Base-by-base conservation (phyloP, 148 eudicot species). In the Rhododendron vialii region DNA sequence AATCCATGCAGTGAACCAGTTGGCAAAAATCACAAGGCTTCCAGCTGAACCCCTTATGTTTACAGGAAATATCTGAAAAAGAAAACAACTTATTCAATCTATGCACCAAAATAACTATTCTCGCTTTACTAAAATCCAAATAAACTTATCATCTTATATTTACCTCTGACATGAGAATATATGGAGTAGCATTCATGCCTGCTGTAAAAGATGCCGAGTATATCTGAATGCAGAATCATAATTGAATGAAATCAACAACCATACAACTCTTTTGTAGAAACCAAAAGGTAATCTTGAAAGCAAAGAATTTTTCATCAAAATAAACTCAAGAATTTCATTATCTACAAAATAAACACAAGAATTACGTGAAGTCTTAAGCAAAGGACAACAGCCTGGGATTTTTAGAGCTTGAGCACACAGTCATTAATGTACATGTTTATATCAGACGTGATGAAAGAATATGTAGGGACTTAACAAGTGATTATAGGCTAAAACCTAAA, bases 1-100 rank as follows among this genome's bases (percentile, higher is more conserved):
- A 48, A 85, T 51, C 86, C 87, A 84, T 53, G 83, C 50, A 83
- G 82, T 18, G 47, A 87, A 82, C 84, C 80, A 85, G 84, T 59
- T 82, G 75, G 36, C 61, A 3, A 85, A 71, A 7, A 36, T 57
- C 59, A 74, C 81, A 5, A 87, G 91, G 59, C 91, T 89, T 87
- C 91, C 89, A 71, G 85, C 89, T 50, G 88, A 65, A 45, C 91
- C 89, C 79, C 82, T 89, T 78, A 89, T 87, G 83, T 87, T 87
- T n/a, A 82, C 78, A 0, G 91, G 91, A 59, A 89, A 85, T 57
- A 89, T 82, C 91, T 89, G 61, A 28, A 20, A 50, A 1, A 41
- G 6, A 9, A 24, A 33, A 13, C 65, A 26, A 80, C 51, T 35
- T 47, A 51, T 28, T 47, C 79, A 75, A 24, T 18, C 9, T 5